These are phyloP conservation scores for Punica granatum DNA, from an alignment of 345 rosid genomes.

Conservation along the genomic window DNA sequence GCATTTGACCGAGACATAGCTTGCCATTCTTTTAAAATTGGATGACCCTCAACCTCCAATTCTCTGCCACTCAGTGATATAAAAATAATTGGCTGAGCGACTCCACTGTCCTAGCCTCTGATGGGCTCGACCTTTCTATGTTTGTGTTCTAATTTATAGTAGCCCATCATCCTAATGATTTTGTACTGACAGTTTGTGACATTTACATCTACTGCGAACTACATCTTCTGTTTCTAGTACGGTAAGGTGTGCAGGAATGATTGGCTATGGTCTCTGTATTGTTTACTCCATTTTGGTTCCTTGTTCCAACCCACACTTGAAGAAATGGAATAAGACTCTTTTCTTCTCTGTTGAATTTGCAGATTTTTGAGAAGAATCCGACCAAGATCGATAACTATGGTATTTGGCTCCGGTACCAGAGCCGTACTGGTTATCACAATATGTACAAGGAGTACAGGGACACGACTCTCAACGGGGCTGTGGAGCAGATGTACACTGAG, in stretches of 20 bases:
- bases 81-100: neutral
- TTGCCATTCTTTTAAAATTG: neutral
- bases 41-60: neutral
- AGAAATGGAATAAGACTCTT: neutral
- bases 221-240: neutral
- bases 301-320: neutral
- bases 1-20: neutral
- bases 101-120: neutral
- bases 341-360: neutral
- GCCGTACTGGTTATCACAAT: constrained; percentile 31
- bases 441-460: constrained; percentile 36
- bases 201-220: neutral
- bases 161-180: neutral
- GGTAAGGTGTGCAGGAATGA: neutral
- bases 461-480: constrained; percentile 28
- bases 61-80: neutral
- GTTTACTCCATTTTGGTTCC: neutral
- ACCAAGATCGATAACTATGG: constrained; percentile 31
- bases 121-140: neutral
- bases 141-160: neutral
- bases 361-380: constrained; percentile 35
- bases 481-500: constrained; percentile 34
- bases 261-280: neutral
- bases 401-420: constrained; percentile 30
- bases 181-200: neutral